These are phyloP conservation scores for Trichoderma sp. DNA, from an alignment of 2,329 filamentous ascomycete genomes.

Conservation along the genomic window DNA sequence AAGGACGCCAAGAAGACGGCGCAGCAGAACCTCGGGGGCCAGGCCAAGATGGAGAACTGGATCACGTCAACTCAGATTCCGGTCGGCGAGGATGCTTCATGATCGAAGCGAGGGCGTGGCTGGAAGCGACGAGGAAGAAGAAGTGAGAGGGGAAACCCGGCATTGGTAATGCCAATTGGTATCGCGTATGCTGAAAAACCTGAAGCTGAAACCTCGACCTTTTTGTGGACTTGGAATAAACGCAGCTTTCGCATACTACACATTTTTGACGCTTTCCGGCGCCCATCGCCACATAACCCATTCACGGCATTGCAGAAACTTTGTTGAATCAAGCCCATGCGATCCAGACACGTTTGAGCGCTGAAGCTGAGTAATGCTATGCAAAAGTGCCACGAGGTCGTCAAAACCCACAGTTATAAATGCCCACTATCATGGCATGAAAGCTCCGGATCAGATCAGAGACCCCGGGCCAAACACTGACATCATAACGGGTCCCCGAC, in stretches of 20 bases:
- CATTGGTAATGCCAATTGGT: background rate
- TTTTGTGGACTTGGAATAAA: background rate
- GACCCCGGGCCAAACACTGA: background rate
- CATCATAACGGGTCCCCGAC: slow-evolving; percentile 10
- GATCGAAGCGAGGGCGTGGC: slow-evolving; percentile 15
- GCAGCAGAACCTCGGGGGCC: slow-evolving; percentile 52
- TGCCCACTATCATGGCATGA: background rate
- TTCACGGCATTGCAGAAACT: background rate
- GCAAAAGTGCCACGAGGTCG: background rate
- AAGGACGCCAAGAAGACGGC: slow-evolving; percentile 59
- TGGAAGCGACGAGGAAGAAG: background rate
- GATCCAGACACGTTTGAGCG: background rate
- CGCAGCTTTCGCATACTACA: background rate
- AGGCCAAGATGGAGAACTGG: slow-evolving; percentile 82
- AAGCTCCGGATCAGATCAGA: background rate
- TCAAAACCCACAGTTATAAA: background rate
- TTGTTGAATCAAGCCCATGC: background rate
- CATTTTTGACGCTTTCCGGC: background rate
- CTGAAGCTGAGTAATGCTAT: background rate
- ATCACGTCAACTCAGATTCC: slow-evolving; percentile 77
- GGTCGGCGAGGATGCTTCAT: slow-evolving; percentile 42
- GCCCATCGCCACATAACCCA: background rate
- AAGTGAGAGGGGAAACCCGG: background rate
- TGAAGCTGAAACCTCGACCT: background rate
- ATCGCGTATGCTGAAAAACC: background rate